These are phyloP conservation scores for Wickerhamomyces ciferrii DNA, from an alignment of 805 yeast genomes.

Conservation along the genomic window DNA sequence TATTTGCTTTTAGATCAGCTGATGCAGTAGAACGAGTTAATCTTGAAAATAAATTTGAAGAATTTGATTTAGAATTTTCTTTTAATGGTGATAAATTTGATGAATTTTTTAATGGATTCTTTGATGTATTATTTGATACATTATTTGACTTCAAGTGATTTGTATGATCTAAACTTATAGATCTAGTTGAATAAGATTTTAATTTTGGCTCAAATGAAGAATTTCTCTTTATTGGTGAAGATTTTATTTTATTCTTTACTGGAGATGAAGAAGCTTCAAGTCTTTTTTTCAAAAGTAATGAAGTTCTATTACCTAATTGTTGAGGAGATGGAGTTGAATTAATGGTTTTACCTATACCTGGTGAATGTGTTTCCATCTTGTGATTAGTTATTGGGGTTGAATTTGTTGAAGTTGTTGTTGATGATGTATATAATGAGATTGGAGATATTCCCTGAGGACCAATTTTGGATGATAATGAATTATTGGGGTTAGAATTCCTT, in stretches of 20 bases:
- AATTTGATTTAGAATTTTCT: neutral
- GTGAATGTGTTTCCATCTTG: neutral
- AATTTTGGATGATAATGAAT: too few relatives aligned
- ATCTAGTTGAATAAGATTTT: neutral
- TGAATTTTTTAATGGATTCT: neutral
- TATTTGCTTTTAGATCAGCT: slow-evolving; percentile 1
- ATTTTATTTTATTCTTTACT: neutral
- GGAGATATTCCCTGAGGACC: too few relatives aligned
- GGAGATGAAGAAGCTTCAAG: neutral
- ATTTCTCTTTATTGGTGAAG: neutral
- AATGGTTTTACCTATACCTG: neutral
- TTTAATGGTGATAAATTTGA: neutral
- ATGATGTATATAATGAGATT: too few relatives aligned
- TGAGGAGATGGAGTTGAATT: neutral
- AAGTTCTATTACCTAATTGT: neutral
- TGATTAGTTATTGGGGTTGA: neutral
- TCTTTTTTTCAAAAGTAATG: neutral
- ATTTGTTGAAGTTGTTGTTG: neutral
- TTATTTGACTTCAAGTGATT: too few relatives aligned
- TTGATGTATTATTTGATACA: neutral
- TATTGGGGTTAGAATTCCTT: too few relatives aligned
- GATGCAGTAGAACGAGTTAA: slow-evolving; percentile 21
- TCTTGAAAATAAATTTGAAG: slow-evolving; percentile 10
- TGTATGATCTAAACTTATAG: neutral
- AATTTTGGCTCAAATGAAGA: neutral